Evolutionary conservation across 352 stramenopile genomes (phyloP).

Genomic region (Phytophthora kernoviae): DNA sequence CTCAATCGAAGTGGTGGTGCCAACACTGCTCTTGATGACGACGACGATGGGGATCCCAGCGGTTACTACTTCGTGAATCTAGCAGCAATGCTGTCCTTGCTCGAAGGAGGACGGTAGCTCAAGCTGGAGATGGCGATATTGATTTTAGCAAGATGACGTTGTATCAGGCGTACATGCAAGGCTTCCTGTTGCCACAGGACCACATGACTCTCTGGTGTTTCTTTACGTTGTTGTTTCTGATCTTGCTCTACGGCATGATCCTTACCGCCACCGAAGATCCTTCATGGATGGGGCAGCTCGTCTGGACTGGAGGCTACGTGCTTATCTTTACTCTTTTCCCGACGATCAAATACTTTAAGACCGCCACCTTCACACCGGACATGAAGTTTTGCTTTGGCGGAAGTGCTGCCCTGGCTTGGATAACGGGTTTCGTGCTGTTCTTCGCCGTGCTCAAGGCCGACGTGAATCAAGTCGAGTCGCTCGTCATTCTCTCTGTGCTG

Average conservation of each 20-base stretch:
- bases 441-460: constrained; percentile 55
- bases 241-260: constrained; percentile 74
- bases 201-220: constrained; percentile 78
- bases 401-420: constrained; percentile 70
- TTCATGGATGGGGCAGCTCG: constrained; percentile 68
- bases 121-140: constrained; percentile 29
- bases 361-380: constrained; percentile 56
- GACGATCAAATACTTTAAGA: constrained; percentile 84
- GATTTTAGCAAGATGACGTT: constrained; percentile 78
- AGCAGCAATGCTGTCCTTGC: constrained; percentile 21
- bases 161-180: constrained; percentile 72
- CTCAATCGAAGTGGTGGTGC: constrained; percentile 22
- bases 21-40: constrained; percentile 7
- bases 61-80: constrained; percentile 23
- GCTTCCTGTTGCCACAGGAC: constrained; percentile 74
- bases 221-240: constrained; percentile 45
- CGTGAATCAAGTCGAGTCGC: constrained; percentile 75
- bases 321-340: constrained; percentile 73
- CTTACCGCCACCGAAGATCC: constrained; percentile 70
- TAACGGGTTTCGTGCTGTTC: constrained; percentile 76
- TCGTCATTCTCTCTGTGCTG: constrained; percentile 74
- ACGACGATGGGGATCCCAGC: constrained; percentile 18
- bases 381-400: constrained; percentile 56
- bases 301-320: constrained; percentile 71
- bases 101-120: constrained; percentile 21